Conservation (phyloP, 2,329 filamentous ascomycete species). For the Verruconis gallopava region DNA sequence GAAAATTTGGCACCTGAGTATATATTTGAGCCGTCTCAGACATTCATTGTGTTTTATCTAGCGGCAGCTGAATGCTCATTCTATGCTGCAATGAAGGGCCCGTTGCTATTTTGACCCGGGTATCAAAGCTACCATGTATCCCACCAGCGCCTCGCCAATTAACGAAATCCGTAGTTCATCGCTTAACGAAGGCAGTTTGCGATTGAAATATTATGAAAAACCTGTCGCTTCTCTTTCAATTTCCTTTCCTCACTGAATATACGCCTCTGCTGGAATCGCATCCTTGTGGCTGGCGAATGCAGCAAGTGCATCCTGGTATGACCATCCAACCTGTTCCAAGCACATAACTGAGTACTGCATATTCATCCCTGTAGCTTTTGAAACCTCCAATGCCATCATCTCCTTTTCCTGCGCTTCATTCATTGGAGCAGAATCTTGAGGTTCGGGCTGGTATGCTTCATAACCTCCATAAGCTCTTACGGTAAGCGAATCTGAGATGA, state of each 20-base stretch:
- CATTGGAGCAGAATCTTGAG: conserved; percentile 2
- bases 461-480: conserved; percentile 53
- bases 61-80: too few species aligned
- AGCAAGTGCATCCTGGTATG: conserved; percentile 59
- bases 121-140: not conserved
- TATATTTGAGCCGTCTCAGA: too few species aligned
- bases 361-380: conserved; percentile 68
- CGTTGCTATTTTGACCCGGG: too few species aligned
- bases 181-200: too few species aligned
- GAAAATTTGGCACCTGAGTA: too few species aligned
- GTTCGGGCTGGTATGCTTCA: conserved; percentile 32
- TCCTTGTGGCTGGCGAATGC: conserved; percentile 66
- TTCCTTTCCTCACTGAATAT: conserved; percentile 16
- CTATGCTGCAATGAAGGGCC: too few species aligned
- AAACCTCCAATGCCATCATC: conserved; percentile 58
- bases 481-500: conserved; percentile 68
- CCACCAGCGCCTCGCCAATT: not conserved
- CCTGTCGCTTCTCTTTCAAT: too few species aligned
- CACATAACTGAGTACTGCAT: conserved; percentile 69
- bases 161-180: too few species aligned
- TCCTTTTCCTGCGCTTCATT: conserved; percentile 37
- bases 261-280: conserved; percentile 30
- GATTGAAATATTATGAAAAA: too few species aligned
- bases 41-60: too few species aligned
- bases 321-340: conserved; percentile 65